Evolutionary conservation across 176 grass and related monocot species (phyloP).

Genomic region (Eleusine indica): DNA sequence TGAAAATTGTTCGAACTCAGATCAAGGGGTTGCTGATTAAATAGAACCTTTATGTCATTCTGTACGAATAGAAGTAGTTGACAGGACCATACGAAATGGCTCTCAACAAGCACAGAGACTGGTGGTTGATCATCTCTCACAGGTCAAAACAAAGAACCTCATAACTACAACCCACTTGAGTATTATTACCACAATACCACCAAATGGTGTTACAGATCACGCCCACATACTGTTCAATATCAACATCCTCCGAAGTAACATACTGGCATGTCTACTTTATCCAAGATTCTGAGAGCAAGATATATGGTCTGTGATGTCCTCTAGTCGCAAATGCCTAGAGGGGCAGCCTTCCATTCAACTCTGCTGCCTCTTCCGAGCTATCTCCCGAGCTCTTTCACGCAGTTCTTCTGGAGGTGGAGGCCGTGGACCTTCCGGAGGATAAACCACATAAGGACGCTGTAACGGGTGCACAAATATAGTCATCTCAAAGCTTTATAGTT

Average conservation of each 20-base stretch:
- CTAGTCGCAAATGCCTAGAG: background rate
- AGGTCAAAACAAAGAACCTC: background rate
- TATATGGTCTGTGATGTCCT: background rate
- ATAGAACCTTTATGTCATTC: background rate
- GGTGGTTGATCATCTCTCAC: background rate
- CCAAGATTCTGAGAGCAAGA: background rate
- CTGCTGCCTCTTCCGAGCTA: slow-evolving; percentile 67
- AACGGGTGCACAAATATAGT: background rate
- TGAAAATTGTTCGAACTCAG: background rate
- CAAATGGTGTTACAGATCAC: background rate
- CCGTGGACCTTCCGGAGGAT: slow-evolving; percentile 78
- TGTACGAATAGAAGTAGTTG: background rate
- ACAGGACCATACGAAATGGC: background rate
- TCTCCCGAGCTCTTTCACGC: slow-evolving; percentile 77
- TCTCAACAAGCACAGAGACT: background rate
- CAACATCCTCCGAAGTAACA: background rate
- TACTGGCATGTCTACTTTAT: background rate
- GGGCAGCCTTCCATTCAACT: background rate
- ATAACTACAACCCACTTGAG: background rate
- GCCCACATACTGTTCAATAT: background rate
- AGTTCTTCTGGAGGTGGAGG: slow-evolving; percentile 88
- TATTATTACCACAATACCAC: background rate
- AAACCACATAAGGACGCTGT: slow-evolving; percentile 90
- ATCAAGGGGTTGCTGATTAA: background rate
- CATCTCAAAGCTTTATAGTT: background rate